Percentiles rank a stretch among this genome's conserved stretches.
Conservation (phyloP, 345 rosid genomes). For the Pistacia atlantica region DNA sequence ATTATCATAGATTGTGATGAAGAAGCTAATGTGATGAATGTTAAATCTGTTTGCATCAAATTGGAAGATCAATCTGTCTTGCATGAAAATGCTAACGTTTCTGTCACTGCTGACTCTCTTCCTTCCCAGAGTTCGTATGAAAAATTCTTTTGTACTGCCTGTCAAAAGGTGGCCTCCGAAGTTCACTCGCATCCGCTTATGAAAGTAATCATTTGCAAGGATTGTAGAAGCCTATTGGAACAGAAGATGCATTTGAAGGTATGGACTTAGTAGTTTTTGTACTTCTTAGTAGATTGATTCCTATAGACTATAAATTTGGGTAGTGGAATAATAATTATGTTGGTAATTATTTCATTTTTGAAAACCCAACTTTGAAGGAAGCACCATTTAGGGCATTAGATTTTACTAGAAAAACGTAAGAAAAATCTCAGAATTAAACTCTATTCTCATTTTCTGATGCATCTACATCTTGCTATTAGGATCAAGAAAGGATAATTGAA, state of each 20-base stretch:
- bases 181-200: constrained; percentile 82
- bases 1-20: constrained; percentile 41
- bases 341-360: neutral
- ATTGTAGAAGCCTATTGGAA: constrained; percentile 74
- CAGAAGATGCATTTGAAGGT: constrained; percentile 71
- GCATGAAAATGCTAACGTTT: constrained; percentile 26
- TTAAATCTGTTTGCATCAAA: constrained; percentile 26
- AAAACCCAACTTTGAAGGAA: neutral
- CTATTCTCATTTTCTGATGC: neutral
- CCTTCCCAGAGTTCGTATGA: constrained; percentile 34
- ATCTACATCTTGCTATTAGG: neutral
- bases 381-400: neutral
- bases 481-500: neutral
- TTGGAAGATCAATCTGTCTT: constrained; percentile 31
- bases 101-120: constrained; percentile 23
- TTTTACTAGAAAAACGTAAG: neutral
- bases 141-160: constrained; percentile 76
- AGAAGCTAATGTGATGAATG: constrained; percentile 41
- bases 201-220: constrained; percentile 82
- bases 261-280: constrained; percentile 24
- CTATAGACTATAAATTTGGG: neutral
- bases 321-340: neutral
- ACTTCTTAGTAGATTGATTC: neutral
- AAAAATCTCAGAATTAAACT: neutral
- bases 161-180: constrained; percentile 59